Evolutionary conservation across 768 basidiomycete species (phyloP), one percentile per base, ranked within the genome.

Genomic region (Tylopilus sp.): DNA sequence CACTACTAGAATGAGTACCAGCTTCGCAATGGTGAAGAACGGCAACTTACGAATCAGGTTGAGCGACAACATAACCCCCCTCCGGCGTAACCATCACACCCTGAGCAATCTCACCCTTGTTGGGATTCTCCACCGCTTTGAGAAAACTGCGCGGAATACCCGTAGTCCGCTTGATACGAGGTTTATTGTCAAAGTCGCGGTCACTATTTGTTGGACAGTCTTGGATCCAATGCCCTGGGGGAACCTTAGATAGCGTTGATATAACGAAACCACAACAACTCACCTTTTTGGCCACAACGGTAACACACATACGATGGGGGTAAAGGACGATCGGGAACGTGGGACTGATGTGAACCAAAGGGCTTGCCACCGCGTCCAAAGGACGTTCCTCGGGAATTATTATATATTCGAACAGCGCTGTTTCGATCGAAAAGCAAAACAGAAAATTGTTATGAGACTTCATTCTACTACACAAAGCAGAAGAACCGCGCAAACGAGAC

Each of bases 81-180:
- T 99, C 97, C 1, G 96, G 94, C 3, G 96, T 98, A 54, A 99
- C 89, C 97, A 99, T 99, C 45, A 98, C 85, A 19, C 96, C 95
- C 61, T 87, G 86, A 7, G 84, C 82, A 25, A 88, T 72, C 53
- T 85, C 84, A 21, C 81, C 85, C 51, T 74, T 78, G 48, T 80
- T 82, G 12, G 92, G 93, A 54, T 89, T 89, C 51, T 97, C 94
- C 25, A 98, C 94, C 0, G 93, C 87, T 70, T 97, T 97, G 50
- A 99, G 76, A 84, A 99, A 98, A 67, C 92, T 95, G 59, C 95
- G 83, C 5, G 97, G 97, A 56, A 99, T 99, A 71, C 97, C 97
- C 11, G 97, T 99, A 5, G 97, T 98, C 46, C 97, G 82, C 68
- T 98, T 98, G 69, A 99, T 95, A 25, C 95, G 87, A 43, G 96